Conservation (phyloP, 129 eudicot genomes). For the Flaveria robusta region DNA sequence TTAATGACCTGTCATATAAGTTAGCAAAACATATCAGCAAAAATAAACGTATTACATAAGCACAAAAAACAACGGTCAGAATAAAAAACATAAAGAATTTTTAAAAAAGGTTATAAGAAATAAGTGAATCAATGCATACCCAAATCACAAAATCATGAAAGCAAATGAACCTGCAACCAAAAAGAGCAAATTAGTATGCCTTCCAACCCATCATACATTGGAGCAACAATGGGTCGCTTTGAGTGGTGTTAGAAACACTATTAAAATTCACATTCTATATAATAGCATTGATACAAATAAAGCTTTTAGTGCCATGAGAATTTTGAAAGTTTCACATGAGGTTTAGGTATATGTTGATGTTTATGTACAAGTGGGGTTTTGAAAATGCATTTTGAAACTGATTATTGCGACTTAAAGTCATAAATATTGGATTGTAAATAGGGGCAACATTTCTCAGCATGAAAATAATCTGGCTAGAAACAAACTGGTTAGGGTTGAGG, state of each 20-base stretch:
- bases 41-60: too few species aligned
- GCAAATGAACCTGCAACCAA: conserved; percentile 70
- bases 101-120: too few species aligned
- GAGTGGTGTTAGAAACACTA: conserved; percentile 53
- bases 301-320: conserved; percentile 84
- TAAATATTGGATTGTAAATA: not conserved
- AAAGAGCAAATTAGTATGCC: conserved; percentile 87
- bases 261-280: conserved; percentile 83
- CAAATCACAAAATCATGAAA: too few species aligned
- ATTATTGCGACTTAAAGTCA: not conserved
- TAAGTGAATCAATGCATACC: too few species aligned
- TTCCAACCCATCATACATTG: conserved; percentile 77
- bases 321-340: conserved; percentile 77
- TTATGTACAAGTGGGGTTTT: not conserved
- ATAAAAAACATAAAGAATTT: too few species aligned
- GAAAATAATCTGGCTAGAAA: not conserved
- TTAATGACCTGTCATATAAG: too few species aligned
- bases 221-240: conserved; percentile 84
- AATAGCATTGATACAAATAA: conserved; percentile 87
- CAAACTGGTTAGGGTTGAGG: not conserved
- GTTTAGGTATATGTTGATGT: conserved; percentile 41
- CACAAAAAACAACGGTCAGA: too few species aligned
- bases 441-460: not conserved
- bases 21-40: too few species aligned
- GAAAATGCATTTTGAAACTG: not conserved